Evolutionary conservation across 2,329 filamentous ascomycete species (phyloP).

Genomic region (Ophiocordyceps camponoti-leonardi): DNA sequence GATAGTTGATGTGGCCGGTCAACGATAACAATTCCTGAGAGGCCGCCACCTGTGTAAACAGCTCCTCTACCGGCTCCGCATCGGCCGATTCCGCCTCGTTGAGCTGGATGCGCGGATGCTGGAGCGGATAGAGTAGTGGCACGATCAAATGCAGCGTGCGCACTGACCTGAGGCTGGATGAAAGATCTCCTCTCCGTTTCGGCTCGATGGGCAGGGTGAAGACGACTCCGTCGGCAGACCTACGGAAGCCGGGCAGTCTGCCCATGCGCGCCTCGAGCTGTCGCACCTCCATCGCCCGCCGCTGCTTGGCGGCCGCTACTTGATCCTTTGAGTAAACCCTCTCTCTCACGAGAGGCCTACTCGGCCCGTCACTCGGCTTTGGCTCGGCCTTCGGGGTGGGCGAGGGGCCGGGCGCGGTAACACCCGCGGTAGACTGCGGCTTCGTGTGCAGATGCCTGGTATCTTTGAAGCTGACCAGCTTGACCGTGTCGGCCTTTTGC

Average conservation of each 20-base stretch:
- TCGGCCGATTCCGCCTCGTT: constrained; percentile 43
- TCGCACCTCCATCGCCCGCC: constrained; percentile 46
- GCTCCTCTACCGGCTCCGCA: constrained; percentile 44
- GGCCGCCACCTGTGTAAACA: constrained; percentile 42
- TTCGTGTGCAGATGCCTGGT: constrained; percentile 24
- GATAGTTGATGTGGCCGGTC: constrained; percentile 58
- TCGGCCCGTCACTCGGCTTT: constrained; percentile 9
- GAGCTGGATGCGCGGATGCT: constrained; percentile 47
- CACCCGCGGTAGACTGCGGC: constrained; percentile 1
- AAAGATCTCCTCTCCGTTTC: constrained; percentile 40
- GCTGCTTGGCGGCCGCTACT: constrained; percentile 42
- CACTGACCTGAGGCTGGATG: constrained; percentile 40
- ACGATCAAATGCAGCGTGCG: constrained; percentile 52
- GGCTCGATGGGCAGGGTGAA: constrained; percentile 58
- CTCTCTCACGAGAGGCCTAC: constrained; percentile 11
- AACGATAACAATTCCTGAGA: constrained; percentile 44
- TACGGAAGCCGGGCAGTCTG: constrained; percentile 47
- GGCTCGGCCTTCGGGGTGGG: constrained; percentile 1
- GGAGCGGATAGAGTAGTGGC: constrained; percentile 54
- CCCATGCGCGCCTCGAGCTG: constrained; percentile 64
- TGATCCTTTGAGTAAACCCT: constrained; percentile 37
- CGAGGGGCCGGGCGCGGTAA: background rate
- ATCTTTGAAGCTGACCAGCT: constrained; percentile 45
- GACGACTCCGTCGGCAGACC: constrained; percentile 49
- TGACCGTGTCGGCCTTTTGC: constrained; percentile 56